Base-by-base conservation (phyloP, 2,329 filamentous ascomycete species). In the Didymosphaeria variabile region DNA sequence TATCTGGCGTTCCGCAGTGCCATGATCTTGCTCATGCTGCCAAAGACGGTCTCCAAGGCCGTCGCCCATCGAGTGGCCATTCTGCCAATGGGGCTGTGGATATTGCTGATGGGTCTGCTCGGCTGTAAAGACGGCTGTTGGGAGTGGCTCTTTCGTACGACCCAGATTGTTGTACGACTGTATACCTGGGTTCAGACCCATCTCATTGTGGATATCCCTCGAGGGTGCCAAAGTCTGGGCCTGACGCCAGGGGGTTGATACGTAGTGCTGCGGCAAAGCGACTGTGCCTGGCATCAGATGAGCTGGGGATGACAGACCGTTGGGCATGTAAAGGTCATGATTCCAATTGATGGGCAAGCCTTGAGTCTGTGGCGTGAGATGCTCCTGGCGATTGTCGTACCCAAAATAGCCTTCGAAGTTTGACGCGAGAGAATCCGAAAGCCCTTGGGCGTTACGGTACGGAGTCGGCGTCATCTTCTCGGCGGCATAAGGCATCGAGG, bases 261-360 rank as follows among this genome's bases (percentile, higher is more conserved):
- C 21, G n/a, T 62, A 36, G 21, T 45, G 29, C 17, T 44, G 62
- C 12, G 21, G n/a, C 6, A 53, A 29, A 10, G 19, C 21, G 12
- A 19, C 21, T 26, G 40, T 13, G 19, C 19, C 32, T 26, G 57
- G 19, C 50, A 46, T 29, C 29, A n/a, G 47, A 53, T 52, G 26
- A 29, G 19, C 26, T 19, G 61, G 54, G 1, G 61, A 60, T 5
- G 59, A 57, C 2, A 40, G 36, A 13, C 26, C 47, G 29, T 17
- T 59, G 12, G 21, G 49, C 17, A 56, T 29, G 45, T 45, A 56
- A 19, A 42, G 26, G 31, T 59, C 40, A 17, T 49, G 26, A 19
- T 36, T 46, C 56, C 57, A 53, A 26, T 29, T 55, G 9, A 49
- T 57, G 29, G 34, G 46, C 36, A 31, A 23, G 42, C 40, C 51